A percentile compares a stretch with the other conserved stretches of the same genome.
Conservation (phyloP, 2,329 filamentous ascomycete genomes). For the Coniochaeta sp. region DNA sequence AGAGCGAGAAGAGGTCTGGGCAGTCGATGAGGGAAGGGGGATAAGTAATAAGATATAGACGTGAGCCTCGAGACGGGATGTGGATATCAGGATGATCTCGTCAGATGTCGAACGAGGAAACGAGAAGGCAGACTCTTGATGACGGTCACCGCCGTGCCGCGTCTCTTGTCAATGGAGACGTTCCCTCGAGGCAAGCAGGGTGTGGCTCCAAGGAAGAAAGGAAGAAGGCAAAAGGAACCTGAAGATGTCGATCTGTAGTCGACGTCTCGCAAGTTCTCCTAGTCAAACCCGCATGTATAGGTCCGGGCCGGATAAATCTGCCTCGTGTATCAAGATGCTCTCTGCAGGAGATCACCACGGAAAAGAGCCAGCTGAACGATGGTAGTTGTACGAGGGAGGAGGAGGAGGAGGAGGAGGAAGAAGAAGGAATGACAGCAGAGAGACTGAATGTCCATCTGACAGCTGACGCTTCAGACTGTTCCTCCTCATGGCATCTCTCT, state of each 20-base stretch:
- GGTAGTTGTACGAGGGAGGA: not conserved
- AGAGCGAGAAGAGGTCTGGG: not conserved
- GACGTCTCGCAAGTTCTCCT: slow-evolving; percentile 13
- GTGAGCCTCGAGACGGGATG: not conserved
- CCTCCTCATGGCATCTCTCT: not conserved
- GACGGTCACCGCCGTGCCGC: slow-evolving; percentile 7
- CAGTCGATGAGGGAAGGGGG: not conserved
- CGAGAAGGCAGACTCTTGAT: not conserved
- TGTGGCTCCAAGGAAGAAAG: not conserved
- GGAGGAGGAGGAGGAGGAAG: no score
- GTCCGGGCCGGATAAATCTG: slow-evolving; percentile 18
- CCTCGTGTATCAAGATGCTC: slow-evolving; percentile 18
- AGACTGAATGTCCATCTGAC: not conserved
- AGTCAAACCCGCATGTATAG: slow-evolving; percentile 12
- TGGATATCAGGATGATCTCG: not conserved
- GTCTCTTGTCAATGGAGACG: not conserved
- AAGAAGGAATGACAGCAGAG: not conserved
- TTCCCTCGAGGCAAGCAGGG: not conserved
- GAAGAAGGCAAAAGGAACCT: not conserved
- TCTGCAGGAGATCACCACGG: slow-evolving; percentile 10
- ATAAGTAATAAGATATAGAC: slow-evolving; percentile 2
- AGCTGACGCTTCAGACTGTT: not conserved
- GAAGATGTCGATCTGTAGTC: slow-evolving; percentile 14
- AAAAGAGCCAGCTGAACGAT: slow-evolving; percentile 4
- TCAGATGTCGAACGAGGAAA: not conserved